Percentiles rank a stretch among this genome's conserved stretches.
phyloP scores from a whole-genome alignment of 1,284 basidiomycete genomes.

The Cerrena zonata region DNA sequence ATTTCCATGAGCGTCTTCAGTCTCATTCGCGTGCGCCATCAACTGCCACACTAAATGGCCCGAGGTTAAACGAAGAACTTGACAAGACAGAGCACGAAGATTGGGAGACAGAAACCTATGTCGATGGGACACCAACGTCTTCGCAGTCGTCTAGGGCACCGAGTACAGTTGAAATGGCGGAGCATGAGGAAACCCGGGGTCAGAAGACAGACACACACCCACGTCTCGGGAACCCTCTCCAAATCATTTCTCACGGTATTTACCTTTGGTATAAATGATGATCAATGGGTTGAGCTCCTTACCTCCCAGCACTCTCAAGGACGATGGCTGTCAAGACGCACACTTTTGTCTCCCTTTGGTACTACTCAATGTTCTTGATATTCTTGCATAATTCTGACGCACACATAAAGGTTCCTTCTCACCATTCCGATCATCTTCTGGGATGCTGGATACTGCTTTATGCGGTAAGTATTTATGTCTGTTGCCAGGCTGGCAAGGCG shows the following conservation, averaged over 20 bases:
- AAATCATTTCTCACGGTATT: too few relatives aligned
- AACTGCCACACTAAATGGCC: too few relatives aligned
- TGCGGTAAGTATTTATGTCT: constrained; percentile 43
- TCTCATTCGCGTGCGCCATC: too few relatives aligned
- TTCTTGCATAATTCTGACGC: not conserved
- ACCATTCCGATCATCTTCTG: constrained; percentile 55
- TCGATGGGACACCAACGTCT: not conserved
- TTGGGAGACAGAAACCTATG: not conserved
- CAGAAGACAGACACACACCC: not conserved
- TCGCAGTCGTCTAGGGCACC: not conserved
- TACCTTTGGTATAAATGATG: too few relatives aligned
- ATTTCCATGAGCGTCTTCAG: too few relatives aligned
- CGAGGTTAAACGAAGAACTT: not conserved
- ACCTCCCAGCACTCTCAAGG: constrained; percentile 5
- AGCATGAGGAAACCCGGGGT: not conserved
- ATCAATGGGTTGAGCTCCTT: too few relatives aligned
- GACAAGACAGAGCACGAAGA: not conserved
- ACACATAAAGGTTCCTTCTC: constrained; percentile 42
- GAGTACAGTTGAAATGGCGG: not conserved
- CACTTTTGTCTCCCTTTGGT: constrained; percentile 26
- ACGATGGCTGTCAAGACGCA: constrained; percentile 23
- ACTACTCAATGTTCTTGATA: constrained; percentile 4
- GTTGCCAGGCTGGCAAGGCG: too few relatives aligned
- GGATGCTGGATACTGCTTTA: constrained; percentile 72
- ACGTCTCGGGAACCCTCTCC: not conserved